phyloP scores from a whole-genome alignment of 345 rosid genomes.

The Physaria fendleri region DNA sequence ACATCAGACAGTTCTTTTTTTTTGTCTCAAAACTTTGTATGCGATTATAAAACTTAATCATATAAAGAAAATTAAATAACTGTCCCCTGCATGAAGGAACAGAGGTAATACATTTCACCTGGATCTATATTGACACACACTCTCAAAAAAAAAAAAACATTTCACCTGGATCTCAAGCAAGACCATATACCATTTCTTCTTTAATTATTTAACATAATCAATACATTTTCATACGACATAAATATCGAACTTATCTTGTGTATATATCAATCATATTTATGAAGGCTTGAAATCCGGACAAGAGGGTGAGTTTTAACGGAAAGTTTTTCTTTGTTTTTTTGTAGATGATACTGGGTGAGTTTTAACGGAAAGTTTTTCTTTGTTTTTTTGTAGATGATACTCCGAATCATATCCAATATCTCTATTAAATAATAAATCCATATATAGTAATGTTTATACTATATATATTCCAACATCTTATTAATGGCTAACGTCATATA shows the following conservation, averaged over 20 bases:
- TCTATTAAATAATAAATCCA: background rate
- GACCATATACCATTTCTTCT: background rate
- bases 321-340: conserved; percentile 18
- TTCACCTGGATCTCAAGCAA: conserved; percentile 9
- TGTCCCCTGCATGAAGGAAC: background rate
- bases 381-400: conserved; percentile 16
- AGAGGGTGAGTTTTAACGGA: conserved; percentile 20
- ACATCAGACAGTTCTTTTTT: background rate
- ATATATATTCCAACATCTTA: conserved; percentile 7
- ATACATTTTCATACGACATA: background rate
- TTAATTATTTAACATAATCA: background rate
- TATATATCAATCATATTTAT: background rate
- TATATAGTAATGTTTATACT: background rate
- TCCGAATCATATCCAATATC: conserved; percentile 4
- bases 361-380: no score
- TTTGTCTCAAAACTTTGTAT: background rate
- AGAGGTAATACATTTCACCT: background rate
- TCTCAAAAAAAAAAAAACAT: no score
- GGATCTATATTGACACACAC: no score
- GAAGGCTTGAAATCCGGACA: conserved; percentile 26
- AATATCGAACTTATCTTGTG: background rate
- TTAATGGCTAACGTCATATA: conserved; percentile 11
- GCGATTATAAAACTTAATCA: background rate
- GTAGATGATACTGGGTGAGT: conserved; percentile 9
- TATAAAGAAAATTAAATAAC: background rate